These are phyloP conservation scores for Alternaria arbusti DNA, from an alignment of 2,329 filamentous ascomycete species.

Conservation along the genomic window DNA sequence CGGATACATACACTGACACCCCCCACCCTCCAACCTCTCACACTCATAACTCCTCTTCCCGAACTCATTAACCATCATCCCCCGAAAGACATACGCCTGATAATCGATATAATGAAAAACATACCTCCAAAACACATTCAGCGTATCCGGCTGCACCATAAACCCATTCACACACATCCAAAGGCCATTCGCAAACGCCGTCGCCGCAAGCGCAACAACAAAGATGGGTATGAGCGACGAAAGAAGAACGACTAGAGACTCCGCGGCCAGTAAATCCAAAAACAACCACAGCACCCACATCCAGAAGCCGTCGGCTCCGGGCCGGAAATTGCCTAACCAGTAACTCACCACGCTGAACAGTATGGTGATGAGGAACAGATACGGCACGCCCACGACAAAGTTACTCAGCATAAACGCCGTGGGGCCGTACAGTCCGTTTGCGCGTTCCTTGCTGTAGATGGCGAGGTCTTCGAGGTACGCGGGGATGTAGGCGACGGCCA, in stretches of 20 bases:
- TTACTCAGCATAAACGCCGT: constrained; percentile 77
- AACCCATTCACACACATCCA: constrained; percentile 91
- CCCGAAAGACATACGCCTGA: constrained; percentile 84
- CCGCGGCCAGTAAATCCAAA: constrained; percentile 80
- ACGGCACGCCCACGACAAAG: constrained; percentile 81
- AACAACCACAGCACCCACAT: constrained; percentile 85
- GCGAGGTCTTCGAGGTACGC: constrained; percentile 80
- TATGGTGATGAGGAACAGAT: constrained; percentile 77
- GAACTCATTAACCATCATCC: constrained; percentile 95
- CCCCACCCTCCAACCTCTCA: constrained; percentile 36
- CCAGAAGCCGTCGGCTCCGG: constrained; percentile 71
- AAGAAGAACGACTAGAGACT: constrained; percentile 80
- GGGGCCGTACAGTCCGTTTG: constrained; percentile 81
- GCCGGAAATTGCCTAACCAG: constrained; percentile 79
- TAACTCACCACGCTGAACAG: constrained; percentile 79
- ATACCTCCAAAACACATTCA: constrained; percentile 87
- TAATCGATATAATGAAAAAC: constrained; percentile 91
- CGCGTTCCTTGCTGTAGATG: constrained; percentile 76
- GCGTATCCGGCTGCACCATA: constrained; percentile 71
- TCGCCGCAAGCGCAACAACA: constrained; percentile 77
- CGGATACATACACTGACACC: constrained; percentile 74
- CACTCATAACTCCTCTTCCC: constrained; percentile 68
- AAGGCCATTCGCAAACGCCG: constrained; percentile 84
- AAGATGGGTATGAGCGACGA: constrained; percentile 77
- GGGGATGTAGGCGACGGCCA: constrained; percentile 78